Percentiles rank a stretch among this genome's conserved stretches.
Evolutionary conservation across 116 monocot species (phyloP).

Genomic region (Papilionanthe hybrid): DNA sequence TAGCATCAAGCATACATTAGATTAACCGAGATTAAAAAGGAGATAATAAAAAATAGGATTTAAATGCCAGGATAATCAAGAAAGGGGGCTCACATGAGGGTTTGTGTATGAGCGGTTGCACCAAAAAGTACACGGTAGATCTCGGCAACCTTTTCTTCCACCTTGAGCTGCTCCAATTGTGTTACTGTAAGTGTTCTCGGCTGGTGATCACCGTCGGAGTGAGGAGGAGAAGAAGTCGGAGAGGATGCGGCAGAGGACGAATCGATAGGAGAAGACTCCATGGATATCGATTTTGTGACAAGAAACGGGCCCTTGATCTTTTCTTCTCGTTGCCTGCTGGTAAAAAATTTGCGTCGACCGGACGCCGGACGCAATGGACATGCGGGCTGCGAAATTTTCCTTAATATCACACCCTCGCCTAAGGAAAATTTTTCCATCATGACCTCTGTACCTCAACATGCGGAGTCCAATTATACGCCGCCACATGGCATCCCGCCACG

Average conservation of each 20-base stretch:
- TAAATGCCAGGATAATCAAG: neutral
- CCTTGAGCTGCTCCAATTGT: slow-evolving; percentile 60
- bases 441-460: too few relatives aligned
- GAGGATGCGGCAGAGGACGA: slow-evolving; percentile 5
- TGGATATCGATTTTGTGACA: neutral
- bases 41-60: neutral
- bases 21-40: slow-evolving; percentile 19
- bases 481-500: too few relatives aligned
- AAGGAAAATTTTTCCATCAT: too few relatives aligned
- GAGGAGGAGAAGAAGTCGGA: neutral
- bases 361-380: too few relatives aligned
- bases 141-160: slow-evolving; percentile 60
- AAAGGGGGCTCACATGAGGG: slow-evolving; percentile 43
- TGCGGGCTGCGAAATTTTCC: too few relatives aligned
- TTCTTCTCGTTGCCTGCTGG: neutral
- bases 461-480: too few relatives aligned
- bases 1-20: neutral
- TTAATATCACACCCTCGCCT: too few relatives aligned
- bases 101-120: slow-evolving; percentile 44
- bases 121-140: slow-evolving; percentile 57
- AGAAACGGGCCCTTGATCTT: neutral
- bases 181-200: slow-evolving; percentile 31
- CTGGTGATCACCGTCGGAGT: neutral
- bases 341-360: too few relatives aligned
- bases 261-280: slow-evolving; percentile 18